Conservation (phyloP, 2,329 filamentous ascomycete species). For the Cryphonectria naterciae region DNA sequence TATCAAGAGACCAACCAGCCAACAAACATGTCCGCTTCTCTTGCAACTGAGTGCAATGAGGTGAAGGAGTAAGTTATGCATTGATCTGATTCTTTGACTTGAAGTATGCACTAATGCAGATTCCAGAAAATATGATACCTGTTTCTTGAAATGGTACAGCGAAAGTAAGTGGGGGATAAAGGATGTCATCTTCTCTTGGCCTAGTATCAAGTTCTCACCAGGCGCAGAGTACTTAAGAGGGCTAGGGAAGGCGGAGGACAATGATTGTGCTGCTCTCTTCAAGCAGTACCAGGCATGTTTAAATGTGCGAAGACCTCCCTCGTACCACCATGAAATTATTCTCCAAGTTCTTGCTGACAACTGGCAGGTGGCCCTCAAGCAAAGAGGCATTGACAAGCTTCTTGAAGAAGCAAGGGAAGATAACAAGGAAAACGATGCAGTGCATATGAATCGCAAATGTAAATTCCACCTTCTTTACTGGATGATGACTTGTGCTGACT, state of each 20-base stretch:
- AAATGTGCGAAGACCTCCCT: constrained; percentile 58
- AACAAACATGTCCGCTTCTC: constrained; percentile 86
- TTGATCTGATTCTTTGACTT: no score
- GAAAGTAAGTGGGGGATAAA: constrained; percentile 70
- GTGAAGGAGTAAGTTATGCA: constrained; percentile 78
- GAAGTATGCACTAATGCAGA: constrained; percentile 42
- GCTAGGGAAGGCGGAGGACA: constrained; percentile 72
- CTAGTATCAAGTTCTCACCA: constrained; percentile 30
- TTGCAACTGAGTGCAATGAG: constrained; percentile 93
- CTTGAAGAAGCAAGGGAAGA: constrained; percentile 88
- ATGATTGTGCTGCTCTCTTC: constrained; percentile 85
- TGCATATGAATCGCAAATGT: constrained; percentile 60
- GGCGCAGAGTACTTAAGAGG: constrained; percentile 83
- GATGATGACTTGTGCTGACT: neutral
- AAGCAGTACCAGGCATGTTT: constrained; percentile 87
- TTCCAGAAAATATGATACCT: constrained; percentile 82
- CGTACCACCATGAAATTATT: neutral
- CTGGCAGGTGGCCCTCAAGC: constrained; percentile 79
- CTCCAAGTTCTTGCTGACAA: constrained; percentile 14
- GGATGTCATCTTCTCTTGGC: constrained; percentile 7
- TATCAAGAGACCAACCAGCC: constrained; percentile 4
- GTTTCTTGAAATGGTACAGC: constrained; percentile 99
- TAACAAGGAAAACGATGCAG: constrained; percentile 82
- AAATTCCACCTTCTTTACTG: neutral
- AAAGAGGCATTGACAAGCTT: constrained; percentile 89